Evolutionary conservation across 2,329 filamentous ascomycete species (phyloP).

Genomic region (Samsoniella hepiali): DNA sequence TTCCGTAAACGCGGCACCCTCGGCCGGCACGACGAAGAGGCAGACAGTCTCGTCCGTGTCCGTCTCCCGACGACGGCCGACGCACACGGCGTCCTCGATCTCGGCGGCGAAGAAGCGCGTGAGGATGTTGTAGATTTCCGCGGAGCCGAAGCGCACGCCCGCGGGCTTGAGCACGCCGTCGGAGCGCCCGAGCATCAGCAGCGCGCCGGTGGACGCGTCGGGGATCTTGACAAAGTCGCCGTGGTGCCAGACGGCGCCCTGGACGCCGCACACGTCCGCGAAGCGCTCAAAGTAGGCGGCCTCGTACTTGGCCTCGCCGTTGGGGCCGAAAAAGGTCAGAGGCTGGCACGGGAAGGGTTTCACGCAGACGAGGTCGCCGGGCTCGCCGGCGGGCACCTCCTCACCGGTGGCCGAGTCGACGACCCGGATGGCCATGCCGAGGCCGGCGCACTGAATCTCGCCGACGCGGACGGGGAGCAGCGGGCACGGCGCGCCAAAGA

Average conservation of each 20-base stretch:
- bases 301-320: slow-evolving; percentile 67
- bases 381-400: slow-evolving; percentile 57
- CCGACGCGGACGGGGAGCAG: slow-evolving; percentile 69
- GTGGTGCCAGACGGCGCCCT: slow-evolving; percentile 74
- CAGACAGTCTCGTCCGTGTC: slow-evolving; percentile 85
- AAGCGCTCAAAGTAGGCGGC: slow-evolving; percentile 88
- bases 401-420: slow-evolving; percentile 57
- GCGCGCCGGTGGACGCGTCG: slow-evolving; percentile 67
- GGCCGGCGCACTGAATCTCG: slow-evolving; percentile 73
- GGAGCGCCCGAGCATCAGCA: slow-evolving; percentile 87
- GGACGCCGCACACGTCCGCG: slow-evolving; percentile 38
- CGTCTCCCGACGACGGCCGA: slow-evolving; percentile 68
- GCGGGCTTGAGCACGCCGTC: slow-evolving; percentile 92
- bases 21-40: slow-evolving; percentile 77
- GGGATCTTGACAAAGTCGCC: slow-evolving; percentile 78
- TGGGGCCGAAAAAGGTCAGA: slow-evolving; percentile 76
- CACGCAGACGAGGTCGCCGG: slow-evolving; percentile 85
- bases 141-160: slow-evolving; percentile 86
- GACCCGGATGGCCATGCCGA: slow-evolving; percentile 73
- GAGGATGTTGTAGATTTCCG: slow-evolving; percentile 95
- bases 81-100: slow-evolving; percentile 82
- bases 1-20: slow-evolving; percentile 53
- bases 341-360: slow-evolving; percentile 88
- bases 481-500: slow-evolving; percentile 84
- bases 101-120: slow-evolving; percentile 75